Percentiles rank a stretch among this genome's conserved stretches.
These are phyloP conservation scores for Trifolium fragiferum DNA, from an alignment of 306 rosid genomes.

Conservation along the genomic window DNA sequence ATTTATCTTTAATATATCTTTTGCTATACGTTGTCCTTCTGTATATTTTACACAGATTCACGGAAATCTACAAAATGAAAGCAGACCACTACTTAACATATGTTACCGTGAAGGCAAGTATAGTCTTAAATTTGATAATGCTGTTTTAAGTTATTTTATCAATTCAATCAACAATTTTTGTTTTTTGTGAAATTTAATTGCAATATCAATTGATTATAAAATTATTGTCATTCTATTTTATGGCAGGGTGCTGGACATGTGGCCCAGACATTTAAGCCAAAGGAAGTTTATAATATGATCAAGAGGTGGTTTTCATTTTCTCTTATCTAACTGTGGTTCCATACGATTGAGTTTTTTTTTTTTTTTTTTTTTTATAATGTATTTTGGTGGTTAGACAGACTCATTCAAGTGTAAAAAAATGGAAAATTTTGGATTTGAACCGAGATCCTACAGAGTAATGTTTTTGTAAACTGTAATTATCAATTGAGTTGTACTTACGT, in stretches of 20 bases:
- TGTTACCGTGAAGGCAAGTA: conserved; percentile 48
- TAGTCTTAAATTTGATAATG: background rate
- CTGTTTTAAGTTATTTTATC: background rate
- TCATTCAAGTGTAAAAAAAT: no score
- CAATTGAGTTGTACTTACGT: no score
- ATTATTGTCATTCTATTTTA: background rate
- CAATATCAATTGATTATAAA: background rate
- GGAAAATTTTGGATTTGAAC: no score
- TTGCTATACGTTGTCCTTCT: background rate
- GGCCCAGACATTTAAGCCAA: conserved; percentile 50
- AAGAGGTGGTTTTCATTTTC: conserved; percentile 51
- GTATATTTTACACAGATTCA: conserved; percentile 41
- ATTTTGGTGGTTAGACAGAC: no score
- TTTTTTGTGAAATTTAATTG: conserved; percentile 5
- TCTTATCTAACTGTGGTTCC: conserved; percentile 34
- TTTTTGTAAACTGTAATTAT: no score
- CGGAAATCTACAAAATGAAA: conserved; percentile 45
- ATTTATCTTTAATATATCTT: no score
- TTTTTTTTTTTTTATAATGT: no score
- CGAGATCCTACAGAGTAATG: no score
- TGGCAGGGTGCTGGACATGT: conserved; percentile 54
- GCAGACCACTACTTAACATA: conserved; percentile 45
- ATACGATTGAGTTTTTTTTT: no score
- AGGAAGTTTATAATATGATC: conserved; percentile 44
- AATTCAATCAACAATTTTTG: background rate